These are phyloP conservation scores for Dryas octopetala DNA, from an alignment of 306 rosid genomes.

Conservation along the genomic window DNA sequence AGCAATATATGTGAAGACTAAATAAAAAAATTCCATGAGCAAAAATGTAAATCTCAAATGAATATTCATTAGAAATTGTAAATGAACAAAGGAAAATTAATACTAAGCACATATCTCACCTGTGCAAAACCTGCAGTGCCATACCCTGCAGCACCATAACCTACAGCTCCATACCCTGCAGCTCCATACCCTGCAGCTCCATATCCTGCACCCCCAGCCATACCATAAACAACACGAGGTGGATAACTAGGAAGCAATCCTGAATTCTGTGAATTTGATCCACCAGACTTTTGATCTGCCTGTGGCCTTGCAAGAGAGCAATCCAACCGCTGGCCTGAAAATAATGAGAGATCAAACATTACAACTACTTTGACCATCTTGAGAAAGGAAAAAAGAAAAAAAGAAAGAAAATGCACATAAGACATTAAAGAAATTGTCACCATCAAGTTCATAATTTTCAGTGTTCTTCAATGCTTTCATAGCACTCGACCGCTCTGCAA, in stretches of 20 bases:
- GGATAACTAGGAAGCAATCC: slow-evolving; percentile 89
- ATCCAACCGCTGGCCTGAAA: slow-evolving; percentile 78
- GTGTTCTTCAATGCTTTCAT: slow-evolving; percentile 93
- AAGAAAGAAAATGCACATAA: neutral
- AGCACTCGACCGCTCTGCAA: slow-evolving; percentile 85
- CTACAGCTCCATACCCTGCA: slow-evolving; percentile 78
- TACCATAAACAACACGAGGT: slow-evolving; percentile 66
- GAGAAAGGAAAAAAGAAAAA: neutral
- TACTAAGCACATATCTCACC: slow-evolving; percentile 40
- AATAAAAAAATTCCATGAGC: neutral
- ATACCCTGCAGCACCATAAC: slow-evolving; percentile 84
- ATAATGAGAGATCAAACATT: slow-evolving; percentile 16
- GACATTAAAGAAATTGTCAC: slow-evolving; percentile 30
- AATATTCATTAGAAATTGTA: neutral
- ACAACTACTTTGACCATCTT: slow-evolving; percentile 19
- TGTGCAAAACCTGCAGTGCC: slow-evolving; percentile 72
- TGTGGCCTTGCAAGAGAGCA: slow-evolving; percentile 99
- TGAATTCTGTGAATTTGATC: slow-evolving; percentile 54
- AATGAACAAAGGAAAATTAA: slow-evolving; percentile 5
- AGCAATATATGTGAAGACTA: neutral
- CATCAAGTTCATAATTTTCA: slow-evolving; percentile 85
- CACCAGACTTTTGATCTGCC: slow-evolving; percentile 79
- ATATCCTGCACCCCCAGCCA: slow-evolving; percentile 64
- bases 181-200: slow-evolving; percentile 76
- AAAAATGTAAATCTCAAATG: neutral